Conservation (phyloP, 2,329 filamentous ascomycete genomes). For the Cyclaneusma minus region DNA sequence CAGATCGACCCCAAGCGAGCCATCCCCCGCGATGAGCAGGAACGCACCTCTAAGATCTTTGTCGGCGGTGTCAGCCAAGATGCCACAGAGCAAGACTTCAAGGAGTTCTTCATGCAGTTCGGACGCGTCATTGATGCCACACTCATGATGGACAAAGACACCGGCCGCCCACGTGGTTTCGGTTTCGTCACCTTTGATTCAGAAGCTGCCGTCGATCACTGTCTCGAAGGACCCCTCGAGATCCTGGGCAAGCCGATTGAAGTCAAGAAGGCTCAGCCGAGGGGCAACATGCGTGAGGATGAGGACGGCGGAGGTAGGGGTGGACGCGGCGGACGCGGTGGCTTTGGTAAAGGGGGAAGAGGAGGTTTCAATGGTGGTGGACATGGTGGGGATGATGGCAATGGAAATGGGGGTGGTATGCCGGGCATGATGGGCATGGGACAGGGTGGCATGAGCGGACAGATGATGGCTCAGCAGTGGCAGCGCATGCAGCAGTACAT, state of each 20-base stretch:
- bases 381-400: conserved; percentile 26
- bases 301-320: conserved; percentile 50
- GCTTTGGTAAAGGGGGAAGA: conserved; percentile 45
- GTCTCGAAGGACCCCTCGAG: conserved; percentile 68
- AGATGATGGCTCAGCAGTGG: conserved; percentile 98
- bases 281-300: conserved; percentile 86
- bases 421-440: conserved; percentile 16
- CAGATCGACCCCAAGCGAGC: conserved; percentile 97
- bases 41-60: conserved; percentile 97
- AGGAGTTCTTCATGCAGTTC: conserved; percentile 92
- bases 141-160: conserved; percentile 99
- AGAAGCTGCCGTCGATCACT: conserved; percentile 85
- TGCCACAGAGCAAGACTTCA: conserved; percentile 90
- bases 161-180: conserved; percentile 87
- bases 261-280: conserved; percentile 92
- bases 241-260: conserved; percentile 95
- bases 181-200: conserved; percentile 98
- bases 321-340: conserved; percentile 35
- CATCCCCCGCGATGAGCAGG: conserved; percentile 93
- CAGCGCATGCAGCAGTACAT: conserved; percentile 98
- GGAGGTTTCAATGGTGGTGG: too few species aligned
- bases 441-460: conserved; percentile 67
- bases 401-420: conserved; percentile 12
- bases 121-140: conserved; percentile 93
- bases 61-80: conserved; percentile 96